Base-by-base conservation (phyloP, 169 alveolate genomes). In the Babesia sp. region DNA sequence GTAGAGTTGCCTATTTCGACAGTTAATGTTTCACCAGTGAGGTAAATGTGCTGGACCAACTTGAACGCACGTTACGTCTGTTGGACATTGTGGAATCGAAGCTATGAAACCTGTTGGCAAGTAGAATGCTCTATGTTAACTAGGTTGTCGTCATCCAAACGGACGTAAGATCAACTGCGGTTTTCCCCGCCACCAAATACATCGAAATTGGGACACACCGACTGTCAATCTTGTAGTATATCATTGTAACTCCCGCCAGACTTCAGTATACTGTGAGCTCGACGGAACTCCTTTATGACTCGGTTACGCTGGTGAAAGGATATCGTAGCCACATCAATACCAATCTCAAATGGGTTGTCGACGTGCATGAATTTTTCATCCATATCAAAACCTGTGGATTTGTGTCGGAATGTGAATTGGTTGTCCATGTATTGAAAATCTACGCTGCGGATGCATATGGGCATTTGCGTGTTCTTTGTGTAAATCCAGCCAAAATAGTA, bases 261-360 rank as follows among this genome's bases (percentile, higher is more conserved):
- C 34, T 45, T 31, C 41, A 81, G 80, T 53, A 66, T 33, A 26
- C 63, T 36, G 63, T 81, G 67, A 11, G 89, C 85, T 16, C 77
- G 53, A 26, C 85, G 20, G 36, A 81, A 24, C 45, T 81, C 89
- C 28, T 24, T 55, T 0, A 66, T 56, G 14, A 81, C 39, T 31
- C 79, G 46, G 53, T 37, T 71, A n/a, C 81, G 36, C 57, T 71
- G 73, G 54, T 81, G 84, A 22, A 67, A 51, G 29, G 85, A 48
- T 1, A 90, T 79, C 63, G 85, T 90, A 26, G 94, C 94, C 75
- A 90, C 94, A 56, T 90, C 90, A 29, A 83, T 66, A 11, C 94
- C 94, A 11, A 85, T 72, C 57, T 90, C 94, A 70, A 90, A 90
- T 14, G 94, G 94, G 71, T 90, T 90, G 56, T 90, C 94, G 33